Evolutionary conservation across 345 rosid species (phyloP).

Genomic region (Gossypium anomalum): DNA sequence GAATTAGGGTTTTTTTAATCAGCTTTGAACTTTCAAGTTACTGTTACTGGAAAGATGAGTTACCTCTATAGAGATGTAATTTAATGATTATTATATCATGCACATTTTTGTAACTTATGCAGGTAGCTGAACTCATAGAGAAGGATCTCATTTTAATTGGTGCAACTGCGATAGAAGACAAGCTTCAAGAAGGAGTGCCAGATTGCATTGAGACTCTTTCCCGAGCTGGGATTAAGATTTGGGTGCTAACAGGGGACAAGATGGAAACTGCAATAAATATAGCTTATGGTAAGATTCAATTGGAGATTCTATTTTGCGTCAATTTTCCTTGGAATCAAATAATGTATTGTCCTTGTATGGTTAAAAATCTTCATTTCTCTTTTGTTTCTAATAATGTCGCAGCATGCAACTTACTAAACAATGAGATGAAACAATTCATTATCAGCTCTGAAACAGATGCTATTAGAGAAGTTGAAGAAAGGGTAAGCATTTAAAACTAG

Average conservation of each 20-base stretch:
- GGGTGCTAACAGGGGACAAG: conserved; percentile 98
- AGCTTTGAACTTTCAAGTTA: no score
- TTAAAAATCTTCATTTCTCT: conserved; percentile 1
- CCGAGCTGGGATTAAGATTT: conserved; percentile 97
- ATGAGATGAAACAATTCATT: conserved; percentile 91
- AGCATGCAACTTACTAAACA: conserved; percentile 97
- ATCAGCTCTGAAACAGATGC: conserved; percentile 92
- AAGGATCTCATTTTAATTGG: conserved; percentile 91
- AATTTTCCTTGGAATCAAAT: background rate
- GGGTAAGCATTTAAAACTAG: conserved; percentile 45
- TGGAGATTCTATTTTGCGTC: background rate
- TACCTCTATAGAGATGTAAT: background rate
- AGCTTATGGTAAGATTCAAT: conserved; percentile 66
- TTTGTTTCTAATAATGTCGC: conserved; percentile 33
- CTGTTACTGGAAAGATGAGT: background rate
- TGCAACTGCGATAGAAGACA: conserved; percentile 97
- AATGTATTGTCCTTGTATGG: background rate
- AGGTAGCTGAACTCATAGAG: conserved; percentile 94
- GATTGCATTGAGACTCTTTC: conserved; percentile 92
- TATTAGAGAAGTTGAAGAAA: conserved; percentile 84
- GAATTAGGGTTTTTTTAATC: no score
- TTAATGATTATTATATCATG: conserved; percentile 15
- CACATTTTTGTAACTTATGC: conserved; percentile 27
- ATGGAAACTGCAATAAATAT: conserved; percentile 99
- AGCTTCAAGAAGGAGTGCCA: conserved; percentile 99